These are phyloP conservation scores for Colletotrichum trifolii DNA, from an alignment of 2,329 filamentous ascomycete genomes.

Conservation along the genomic window DNA sequence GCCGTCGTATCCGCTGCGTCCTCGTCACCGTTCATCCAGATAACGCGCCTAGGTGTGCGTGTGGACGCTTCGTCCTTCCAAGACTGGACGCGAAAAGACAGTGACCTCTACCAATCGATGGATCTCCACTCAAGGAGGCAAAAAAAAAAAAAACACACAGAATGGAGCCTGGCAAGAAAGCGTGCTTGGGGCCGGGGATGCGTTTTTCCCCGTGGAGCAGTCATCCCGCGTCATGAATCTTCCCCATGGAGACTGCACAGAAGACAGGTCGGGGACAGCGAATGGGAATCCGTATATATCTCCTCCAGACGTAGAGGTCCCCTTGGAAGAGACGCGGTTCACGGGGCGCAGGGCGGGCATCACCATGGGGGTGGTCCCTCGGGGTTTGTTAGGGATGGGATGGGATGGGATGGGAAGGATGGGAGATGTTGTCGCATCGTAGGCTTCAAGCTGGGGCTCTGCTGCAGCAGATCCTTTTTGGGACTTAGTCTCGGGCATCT, in stretches of 20 bases:
- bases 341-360: too few relatives aligned
- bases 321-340: too few relatives aligned
- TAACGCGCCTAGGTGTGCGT: too few relatives aligned
- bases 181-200: conserved; percentile 11
- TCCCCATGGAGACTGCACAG: conserved; percentile 14
- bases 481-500: too few relatives aligned
- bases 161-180: not conserved
- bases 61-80: too few relatives aligned
- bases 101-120: not conserved
- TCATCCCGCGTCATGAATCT: conserved; percentile 10
- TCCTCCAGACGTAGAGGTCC: not conserved
- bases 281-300: conserved; percentile 20
- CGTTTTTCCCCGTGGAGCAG: conserved; percentile 23
- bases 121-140: not conserved
- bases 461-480: too few relatives aligned
- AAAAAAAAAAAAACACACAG: not conserved
- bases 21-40: conserved; percentile 2
- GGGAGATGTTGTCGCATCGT: too few relatives aligned
- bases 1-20: not conserved
- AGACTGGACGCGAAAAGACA: too few relatives aligned
- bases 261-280: conserved; percentile 2
- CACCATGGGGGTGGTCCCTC: too few relatives aligned
- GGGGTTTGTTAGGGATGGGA: too few relatives aligned
- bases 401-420: too few relatives aligned
- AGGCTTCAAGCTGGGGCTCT: too few relatives aligned